Evolutionary conservation across 345 rosid genomes (phyloP).

Genomic region (Eucalyptus shirleyi): DNA sequence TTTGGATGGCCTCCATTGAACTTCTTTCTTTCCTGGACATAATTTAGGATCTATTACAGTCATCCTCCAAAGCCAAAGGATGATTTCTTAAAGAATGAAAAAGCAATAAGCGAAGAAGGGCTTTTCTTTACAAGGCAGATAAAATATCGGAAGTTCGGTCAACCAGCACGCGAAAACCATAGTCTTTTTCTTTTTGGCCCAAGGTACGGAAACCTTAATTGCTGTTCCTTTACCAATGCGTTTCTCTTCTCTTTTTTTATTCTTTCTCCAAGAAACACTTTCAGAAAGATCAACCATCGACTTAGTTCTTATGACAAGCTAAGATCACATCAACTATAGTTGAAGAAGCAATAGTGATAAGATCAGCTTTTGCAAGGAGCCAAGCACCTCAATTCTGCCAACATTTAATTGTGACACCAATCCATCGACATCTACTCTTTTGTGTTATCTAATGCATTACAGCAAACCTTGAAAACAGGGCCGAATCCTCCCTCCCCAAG

Average conservation of each 20-base stretch:
- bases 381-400: background rate
- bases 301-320: background rate
- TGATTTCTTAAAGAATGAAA: conserved; percentile 9
- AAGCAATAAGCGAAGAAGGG: background rate
- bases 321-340: background rate
- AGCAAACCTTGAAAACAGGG: conserved; percentile 30
- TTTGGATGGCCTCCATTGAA: background rate
- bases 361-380: background rate
- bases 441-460: background rate
- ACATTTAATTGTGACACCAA: background rate
- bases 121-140: background rate
- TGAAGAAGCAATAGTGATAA: background rate
- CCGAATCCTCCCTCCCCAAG: conserved; percentile 93
- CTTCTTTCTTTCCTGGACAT: background rate
- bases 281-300: background rate
- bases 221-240: background rate
- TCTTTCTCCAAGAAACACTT: background rate
- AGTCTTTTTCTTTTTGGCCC: background rate
- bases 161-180: background rate
- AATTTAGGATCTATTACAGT: background rate
- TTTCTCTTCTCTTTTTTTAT: background rate
- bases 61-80: background rate
- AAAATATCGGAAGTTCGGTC: background rate
- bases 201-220: background rate
- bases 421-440: no score